These are phyloP conservation scores for Nitzschia sp. DNA, from an alignment of 108 stramenopile genomes.

Conservation along the genomic window DNA sequence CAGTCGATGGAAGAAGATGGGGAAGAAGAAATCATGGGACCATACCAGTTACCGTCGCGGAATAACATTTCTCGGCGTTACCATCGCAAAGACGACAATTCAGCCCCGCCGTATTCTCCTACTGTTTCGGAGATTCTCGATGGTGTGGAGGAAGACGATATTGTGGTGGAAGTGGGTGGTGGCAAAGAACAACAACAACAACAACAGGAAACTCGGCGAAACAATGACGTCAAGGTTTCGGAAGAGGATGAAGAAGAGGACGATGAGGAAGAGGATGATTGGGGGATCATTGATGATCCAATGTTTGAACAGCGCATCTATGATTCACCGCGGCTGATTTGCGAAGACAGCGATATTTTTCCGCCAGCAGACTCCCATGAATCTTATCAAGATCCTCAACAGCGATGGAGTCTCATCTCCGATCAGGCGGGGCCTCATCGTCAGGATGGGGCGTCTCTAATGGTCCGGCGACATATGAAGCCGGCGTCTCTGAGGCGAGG, in stretches of 20 bases:
- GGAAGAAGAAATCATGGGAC: not conserved
- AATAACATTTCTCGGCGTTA: constrained; percentile 3
- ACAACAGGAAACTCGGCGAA: not conserved
- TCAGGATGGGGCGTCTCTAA: constrained; percentile 28
- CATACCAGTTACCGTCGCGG: not conserved
- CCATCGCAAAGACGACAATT: constrained; percentile 8
- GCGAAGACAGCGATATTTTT: constrained; percentile 23
- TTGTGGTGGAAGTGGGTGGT: not conserved
- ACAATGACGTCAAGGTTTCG: no score
- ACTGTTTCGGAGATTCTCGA: not conserved
- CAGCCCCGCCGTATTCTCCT: not conserved
- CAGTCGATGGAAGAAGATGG: not conserved
- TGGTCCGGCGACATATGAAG: constrained; percentile 6
- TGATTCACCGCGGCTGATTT: constrained; percentile 19
- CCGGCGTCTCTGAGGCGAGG: constrained; percentile 22
- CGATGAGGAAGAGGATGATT: not conserved
- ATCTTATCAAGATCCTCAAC: constrained; percentile 3
- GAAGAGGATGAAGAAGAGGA: not conserved
- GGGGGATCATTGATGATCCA: constrained; percentile 1
- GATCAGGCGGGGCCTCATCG: constrained; percentile 43
- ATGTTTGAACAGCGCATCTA: constrained; percentile 4
- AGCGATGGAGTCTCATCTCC: constrained; percentile 36
- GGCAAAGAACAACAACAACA: not conserved
- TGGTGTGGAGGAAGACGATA: not conserved
- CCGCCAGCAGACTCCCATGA: constrained; percentile 2